Conservation (phyloP, 202 grass and related monocot genomes). For the Eragrostis tef region DNA sequence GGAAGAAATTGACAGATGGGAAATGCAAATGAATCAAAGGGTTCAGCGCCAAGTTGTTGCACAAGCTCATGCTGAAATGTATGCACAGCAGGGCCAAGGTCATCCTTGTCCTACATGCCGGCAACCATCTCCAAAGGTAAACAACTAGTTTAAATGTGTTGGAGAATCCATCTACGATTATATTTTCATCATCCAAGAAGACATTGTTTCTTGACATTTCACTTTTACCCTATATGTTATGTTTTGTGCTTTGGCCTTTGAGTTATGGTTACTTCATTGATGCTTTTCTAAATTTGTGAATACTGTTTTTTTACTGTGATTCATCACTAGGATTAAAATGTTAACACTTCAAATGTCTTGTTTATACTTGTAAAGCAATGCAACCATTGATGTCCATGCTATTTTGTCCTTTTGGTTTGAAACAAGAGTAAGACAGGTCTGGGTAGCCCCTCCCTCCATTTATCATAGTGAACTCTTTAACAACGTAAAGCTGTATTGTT, state of each 20-base stretch:
- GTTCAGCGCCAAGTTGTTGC: conserved; percentile 56
- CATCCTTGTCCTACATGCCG: conserved; percentile 85
- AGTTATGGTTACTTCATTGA: conserved; percentile 4
- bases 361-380: conserved; percentile 20
- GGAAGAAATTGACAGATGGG: conserved; percentile 80
- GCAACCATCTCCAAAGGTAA: conserved; percentile 78
- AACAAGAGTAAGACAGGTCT: conserved; percentile 2
- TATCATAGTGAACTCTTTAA: conserved; percentile 21
- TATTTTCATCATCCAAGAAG: conserved; percentile 14
- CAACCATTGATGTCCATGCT: not conserved
- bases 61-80: conserved; percentile 59
- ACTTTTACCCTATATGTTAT: conserved; percentile 1
- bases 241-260: not conserved
- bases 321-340: conserved; percentile 19
- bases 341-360: not conserved
- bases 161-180: not conserved
- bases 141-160: not conserved
- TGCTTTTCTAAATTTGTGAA: not conserved
- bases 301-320: not conserved
- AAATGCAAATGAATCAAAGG: conserved; percentile 70
- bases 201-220: not conserved
- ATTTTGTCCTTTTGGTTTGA: conserved; percentile 8
- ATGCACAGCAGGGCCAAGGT: conserved; percentile 44
- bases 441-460: not conserved
- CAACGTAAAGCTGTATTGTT: not conserved